These are phyloP conservation scores for Sclerotinia nivalis DNA, from an alignment of 2,329 filamentous ascomycete genomes.

Conservation along the genomic window DNA sequence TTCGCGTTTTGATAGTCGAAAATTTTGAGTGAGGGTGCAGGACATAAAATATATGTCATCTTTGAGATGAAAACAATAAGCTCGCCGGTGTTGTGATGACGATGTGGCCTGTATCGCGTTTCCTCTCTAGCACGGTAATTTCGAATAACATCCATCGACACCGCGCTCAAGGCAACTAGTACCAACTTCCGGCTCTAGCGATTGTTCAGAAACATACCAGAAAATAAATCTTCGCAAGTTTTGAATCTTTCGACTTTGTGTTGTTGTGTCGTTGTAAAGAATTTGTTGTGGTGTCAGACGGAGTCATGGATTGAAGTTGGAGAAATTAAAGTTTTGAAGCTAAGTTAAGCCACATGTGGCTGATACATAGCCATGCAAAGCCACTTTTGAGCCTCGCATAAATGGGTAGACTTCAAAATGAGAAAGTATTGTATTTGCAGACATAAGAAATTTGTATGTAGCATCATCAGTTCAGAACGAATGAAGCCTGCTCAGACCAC, in stretches of 20 bases:
- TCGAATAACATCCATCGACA: neutral
- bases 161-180: neutral
- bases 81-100: neutral
- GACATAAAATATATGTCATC: neutral
- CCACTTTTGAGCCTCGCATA: neutral
- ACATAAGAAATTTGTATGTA: too few species aligned
- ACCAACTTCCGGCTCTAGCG: accelerated
- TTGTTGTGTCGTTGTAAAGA: neutral
- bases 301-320: neutral
- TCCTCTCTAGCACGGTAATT: neutral
- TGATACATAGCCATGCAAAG: too few species aligned
- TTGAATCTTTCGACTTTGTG: too few species aligned
- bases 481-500: too few species aligned
- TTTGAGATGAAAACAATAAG: neutral
- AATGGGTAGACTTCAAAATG: neutral
- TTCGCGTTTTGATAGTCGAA: neutral
- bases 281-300: neutral
- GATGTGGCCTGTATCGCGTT: neutral
- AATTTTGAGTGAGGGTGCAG: neutral
- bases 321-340: neutral
- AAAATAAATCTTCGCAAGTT: neutral
- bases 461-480: too few species aligned
- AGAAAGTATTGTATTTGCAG: too few species aligned
- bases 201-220: neutral
- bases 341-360: neutral